These are phyloP conservation scores for Tuber melanosporum DNA, from an alignment of 495 filamentous ascomycete genomes.

Conservation along the genomic window DNA sequence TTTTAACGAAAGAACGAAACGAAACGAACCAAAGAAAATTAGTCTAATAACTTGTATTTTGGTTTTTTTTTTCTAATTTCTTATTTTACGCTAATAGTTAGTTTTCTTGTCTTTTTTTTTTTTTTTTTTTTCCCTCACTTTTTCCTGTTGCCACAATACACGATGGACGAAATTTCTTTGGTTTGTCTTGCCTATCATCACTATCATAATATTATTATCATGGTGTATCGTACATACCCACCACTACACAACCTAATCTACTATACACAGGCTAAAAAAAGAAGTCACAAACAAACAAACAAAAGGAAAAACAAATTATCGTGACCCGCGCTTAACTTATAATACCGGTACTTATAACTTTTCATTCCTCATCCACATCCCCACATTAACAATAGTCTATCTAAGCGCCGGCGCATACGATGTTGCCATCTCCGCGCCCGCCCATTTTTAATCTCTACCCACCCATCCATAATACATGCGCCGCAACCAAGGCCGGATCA, in stretches of 20 bases:
- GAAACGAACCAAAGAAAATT: background rate
- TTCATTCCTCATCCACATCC: background rate
- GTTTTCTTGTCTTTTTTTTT: background rate
- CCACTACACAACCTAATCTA: background rate
- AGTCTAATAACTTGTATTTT: background rate
- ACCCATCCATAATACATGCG: background rate
- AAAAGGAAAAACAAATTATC: background rate
- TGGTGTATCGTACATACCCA: background rate
- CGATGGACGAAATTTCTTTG: background rate
- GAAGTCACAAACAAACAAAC: background rate
- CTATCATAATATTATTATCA: background rate
- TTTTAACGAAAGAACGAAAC: background rate
- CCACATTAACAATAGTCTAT: background rate
- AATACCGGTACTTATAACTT: background rate
- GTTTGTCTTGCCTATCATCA: background rate
- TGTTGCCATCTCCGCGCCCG: background rate
- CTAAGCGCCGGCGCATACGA: background rate
- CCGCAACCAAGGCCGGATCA: background rate
- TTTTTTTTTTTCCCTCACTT: background rate
- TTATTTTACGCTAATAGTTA: background rate
- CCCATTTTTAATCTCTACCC: background rate
- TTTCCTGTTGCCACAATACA: background rate
- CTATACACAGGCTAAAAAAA: background rate
- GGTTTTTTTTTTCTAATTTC: background rate
- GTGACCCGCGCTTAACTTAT: conserved; percentile 3